phyloP scores from a whole-genome alignment of 495 filamentous ascomycete genomes.

The Xylaria palmicola region DNA sequence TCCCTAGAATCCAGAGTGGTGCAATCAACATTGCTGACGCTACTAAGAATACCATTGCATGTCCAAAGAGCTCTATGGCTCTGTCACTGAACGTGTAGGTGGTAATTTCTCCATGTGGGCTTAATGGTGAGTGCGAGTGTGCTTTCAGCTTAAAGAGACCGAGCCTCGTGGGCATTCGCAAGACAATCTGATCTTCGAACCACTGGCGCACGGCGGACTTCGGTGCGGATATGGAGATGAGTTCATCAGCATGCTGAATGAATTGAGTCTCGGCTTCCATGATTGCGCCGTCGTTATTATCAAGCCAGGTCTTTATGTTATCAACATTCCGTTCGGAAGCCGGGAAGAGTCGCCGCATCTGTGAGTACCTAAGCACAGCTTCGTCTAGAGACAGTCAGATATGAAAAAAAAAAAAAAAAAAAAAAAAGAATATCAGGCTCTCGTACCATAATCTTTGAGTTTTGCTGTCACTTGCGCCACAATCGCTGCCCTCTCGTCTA shows the following conservation, averaged over 20 bases:
- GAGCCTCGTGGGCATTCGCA: neutral
- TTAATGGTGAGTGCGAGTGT: neutral
- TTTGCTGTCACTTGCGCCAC: neutral
- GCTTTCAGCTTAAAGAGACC: neutral
- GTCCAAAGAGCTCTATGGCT: neutral
- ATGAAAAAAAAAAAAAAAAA: neutral
- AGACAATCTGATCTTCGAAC: neutral
- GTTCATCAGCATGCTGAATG: neutral
- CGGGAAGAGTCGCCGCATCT: neutral
- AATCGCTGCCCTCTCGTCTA: neutral
- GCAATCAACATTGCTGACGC: neutral
- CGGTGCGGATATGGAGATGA: neutral
- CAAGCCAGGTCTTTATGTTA: neutral
- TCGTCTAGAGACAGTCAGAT: neutral
- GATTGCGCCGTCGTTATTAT: neutral
- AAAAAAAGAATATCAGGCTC: neutral
- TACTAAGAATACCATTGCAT: neutral
- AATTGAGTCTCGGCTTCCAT: neutral
- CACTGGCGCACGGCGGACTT: neutral
- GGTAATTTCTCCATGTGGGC: neutral
- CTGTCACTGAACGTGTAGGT: neutral
- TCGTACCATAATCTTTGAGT: neutral
- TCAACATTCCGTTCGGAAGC: neutral
- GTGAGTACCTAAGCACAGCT: neutral
- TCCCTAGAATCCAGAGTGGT: neutral